phyloP scores from a whole-genome alignment of 2,329 filamentous ascomycete species.

The Cytospora leucostoma region DNA sequence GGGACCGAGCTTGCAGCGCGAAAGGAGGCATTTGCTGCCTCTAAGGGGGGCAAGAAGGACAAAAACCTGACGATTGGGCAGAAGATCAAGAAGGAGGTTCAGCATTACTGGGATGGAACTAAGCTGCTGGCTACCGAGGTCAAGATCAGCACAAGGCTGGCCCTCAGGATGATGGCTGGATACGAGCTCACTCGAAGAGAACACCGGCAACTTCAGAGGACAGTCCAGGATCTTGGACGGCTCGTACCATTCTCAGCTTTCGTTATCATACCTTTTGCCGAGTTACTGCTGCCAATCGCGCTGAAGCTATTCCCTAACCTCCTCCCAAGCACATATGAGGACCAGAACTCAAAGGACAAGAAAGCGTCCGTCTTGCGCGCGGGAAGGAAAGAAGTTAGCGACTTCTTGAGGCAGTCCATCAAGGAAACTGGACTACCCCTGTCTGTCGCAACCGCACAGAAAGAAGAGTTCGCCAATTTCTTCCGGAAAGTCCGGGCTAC shows the following conservation, averaged over 20 bases:
- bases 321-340: constrained; percentile 96
- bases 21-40: constrained; percentile 63
- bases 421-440: constrained; percentile 92
- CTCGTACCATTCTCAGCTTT: constrained; percentile 96
- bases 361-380: constrained; percentile 81
- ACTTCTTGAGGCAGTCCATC: constrained; percentile 83
- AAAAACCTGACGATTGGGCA: constrained; percentile 89
- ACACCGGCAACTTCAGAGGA: constrained; percentile 87
- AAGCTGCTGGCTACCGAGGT: constrained; percentile 92
- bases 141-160: constrained; percentile 86
- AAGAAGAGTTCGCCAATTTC: constrained; percentile 92
- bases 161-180: constrained; percentile 95
- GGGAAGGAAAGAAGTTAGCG: constrained; percentile 90
- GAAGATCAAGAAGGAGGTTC: constrained; percentile 90
- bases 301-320: constrained; percentile 96
- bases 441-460: constrained; percentile 79
- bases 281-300: constrained; percentile 86
- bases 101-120: constrained; percentile 98
- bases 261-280: constrained; percentile 93
- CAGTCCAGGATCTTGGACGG: constrained; percentile 88
- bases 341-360: constrained; percentile 82
- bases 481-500: constrained; percentile 95
- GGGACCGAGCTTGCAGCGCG: constrained; percentile 61
- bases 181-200: constrained; percentile 96
- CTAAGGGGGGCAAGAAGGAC: constrained; percentile 65